Base-by-base conservation (phyloP, 2,329 filamentous ascomycete species). In the Monosporascus sp. region DNA sequence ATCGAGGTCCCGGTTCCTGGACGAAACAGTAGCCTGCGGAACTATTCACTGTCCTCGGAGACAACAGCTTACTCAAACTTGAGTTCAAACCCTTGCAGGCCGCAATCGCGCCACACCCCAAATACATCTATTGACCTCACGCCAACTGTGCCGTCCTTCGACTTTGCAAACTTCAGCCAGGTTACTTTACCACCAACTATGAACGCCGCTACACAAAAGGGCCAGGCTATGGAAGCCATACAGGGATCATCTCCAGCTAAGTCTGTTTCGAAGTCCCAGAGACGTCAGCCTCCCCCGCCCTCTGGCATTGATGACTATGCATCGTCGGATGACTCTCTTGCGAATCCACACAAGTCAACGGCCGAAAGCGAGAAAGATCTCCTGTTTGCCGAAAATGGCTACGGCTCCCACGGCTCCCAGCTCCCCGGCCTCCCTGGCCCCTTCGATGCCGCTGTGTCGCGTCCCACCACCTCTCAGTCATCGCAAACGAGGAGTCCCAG, bases 71-170 rank as follows among this genome's bases (percentile, higher is more conserved):
- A 68, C 15, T 74, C 74, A 4, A 74, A 71, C 49, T 60, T 66
- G 24, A 72, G 71, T 51, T 76, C 74, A 15, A 73, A 72, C 46
- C 64, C 65, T 4, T 72, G 70, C n/a, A 62, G 72, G 2, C 72
- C 74, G 1, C 67, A 68, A 28, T 78, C 75, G 2, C 70, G 67
- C 24, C 73, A 76, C 51, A 78, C 76, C 0, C 69, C 72, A 8
- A 72, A 70, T 28, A 78, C 76, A 0, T 78, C 76, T 0, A 62
- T 78, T 41, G 74, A 78, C 56, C 57, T 73, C 20, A 53, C 60
- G 2, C 61, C 65, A 35, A 52, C 55, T 20, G 51, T 58, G n/a
- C 59, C 62, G 8, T 52, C 54, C 18, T 20, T 54, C 2, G 58
- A 60, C 37, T 44, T 50, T 8, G 43, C 50, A 20, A 60, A 56